Evolutionary conservation across 306 rosid species (phyloP), one percentile per base, ranked within the genome.

Genomic region (Cucumis cinereus): DNA sequence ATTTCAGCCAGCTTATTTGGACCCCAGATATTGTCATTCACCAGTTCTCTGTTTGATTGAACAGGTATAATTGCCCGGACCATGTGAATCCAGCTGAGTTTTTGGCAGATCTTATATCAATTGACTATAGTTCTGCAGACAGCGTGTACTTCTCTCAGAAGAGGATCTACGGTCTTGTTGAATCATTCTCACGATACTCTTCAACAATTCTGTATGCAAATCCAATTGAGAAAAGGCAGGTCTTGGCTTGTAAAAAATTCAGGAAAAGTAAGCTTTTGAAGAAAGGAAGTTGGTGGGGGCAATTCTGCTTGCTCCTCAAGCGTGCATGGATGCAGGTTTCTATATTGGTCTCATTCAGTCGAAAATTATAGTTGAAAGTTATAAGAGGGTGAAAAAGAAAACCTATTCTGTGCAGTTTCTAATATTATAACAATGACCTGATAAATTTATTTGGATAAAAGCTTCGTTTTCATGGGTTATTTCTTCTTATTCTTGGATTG

Each of bases 321-420:
- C 93, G 97, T 66, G 98, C 97, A 41, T 91, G 98, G 97, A 91
- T 90, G 91, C 98, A 94, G 97, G 98, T 89, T 24, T 69, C 56
- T 47, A 24, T 24, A 77, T 20, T 26, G 38, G 72, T 74, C 58
- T 17, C 73, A 61, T 81, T 50, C 54, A 70, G 57, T 30, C 16
- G 35, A 63, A 72, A 55, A 33, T 13, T 69, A 45, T 8, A 13
- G 12, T 23, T 24, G 14, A 23, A 45, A n/a, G 19, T n/a, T 16
- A 23, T 19, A 35, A 74, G 19, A 57, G 60, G 56, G 52, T 0
- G 33, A 52, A 50, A 33, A 54, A 8, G 43, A 14, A 5, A 68
- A 24, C 38, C 9, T 50, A 16, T 50, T 1, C 13, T 45, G 15
- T 24, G 57, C 15, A 13, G 36, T 15, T 43, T 45, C 16, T 70